phyloP scores from a whole-genome alignment of 257 asterid genomes.

The Nicotiana noctiflora region DNA sequence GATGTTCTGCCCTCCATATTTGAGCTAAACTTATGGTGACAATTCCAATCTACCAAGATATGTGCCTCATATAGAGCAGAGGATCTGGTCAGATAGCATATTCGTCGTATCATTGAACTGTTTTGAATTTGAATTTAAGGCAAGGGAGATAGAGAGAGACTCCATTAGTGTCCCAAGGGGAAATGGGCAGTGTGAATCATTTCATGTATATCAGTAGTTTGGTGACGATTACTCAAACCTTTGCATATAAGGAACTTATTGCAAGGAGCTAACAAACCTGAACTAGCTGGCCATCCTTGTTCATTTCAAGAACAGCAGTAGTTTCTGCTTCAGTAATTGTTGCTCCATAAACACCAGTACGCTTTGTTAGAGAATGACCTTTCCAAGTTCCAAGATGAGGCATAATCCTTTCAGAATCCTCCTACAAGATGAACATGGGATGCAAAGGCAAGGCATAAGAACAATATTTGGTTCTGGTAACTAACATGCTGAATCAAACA shows the following conservation, averaged over 20 bases:
- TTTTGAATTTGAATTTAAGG: neutral
- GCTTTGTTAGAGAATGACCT: constrained; percentile 81
- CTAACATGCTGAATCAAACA: neutral
- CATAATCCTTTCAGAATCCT: constrained; percentile 40
- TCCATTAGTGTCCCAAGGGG: neutral
- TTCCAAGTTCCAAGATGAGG: constrained; percentile 83
- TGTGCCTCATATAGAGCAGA: neutral
- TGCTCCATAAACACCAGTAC: constrained; percentile 93
- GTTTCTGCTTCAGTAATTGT: constrained; percentile 81
- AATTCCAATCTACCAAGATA: neutral
- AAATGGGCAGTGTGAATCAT: neutral
- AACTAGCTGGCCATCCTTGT: constrained; percentile 58
- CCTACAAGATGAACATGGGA: constrained; percentile 36
- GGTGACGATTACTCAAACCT: neutral
- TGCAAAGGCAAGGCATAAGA: constrained; percentile 7
- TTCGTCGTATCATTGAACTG: neutral
- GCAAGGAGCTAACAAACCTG: constrained; percentile 47
- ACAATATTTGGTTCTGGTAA: neutral
- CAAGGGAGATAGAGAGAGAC: neutral
- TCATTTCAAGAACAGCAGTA: constrained; percentile 49
- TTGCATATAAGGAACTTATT: neutral
- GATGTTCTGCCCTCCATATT: neutral
- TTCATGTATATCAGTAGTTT: neutral
- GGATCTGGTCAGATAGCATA: neutral
- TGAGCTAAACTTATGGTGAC: neutral